A percentile compares a stretch with the other conserved stretches of the same genome.
Evolutionary conservation across 2,329 filamentous ascomycete genomes (phyloP).

Genomic region (Fusarium beomiforme): DNA sequence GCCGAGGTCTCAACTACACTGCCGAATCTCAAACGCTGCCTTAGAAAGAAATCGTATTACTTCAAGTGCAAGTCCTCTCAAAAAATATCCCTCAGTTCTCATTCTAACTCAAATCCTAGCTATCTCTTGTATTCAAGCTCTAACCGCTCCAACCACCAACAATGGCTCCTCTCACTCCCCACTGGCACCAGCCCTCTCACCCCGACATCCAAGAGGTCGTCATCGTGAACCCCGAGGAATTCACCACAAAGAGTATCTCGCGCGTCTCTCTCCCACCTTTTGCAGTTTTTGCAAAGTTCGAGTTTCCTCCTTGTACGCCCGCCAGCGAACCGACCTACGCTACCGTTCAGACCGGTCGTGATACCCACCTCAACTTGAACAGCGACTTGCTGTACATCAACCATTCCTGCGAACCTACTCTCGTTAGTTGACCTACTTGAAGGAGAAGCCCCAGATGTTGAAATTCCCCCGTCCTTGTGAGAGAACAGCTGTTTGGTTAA

Average conservation of each 20-base stretch:
- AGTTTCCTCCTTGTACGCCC: slow-evolving; percentile 70
- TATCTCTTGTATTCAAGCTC: not conserved
- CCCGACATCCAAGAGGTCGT: slow-evolving; percentile 65
- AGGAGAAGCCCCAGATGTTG: slow-evolving; percentile 18
- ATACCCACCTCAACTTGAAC: slow-evolving; percentile 70
- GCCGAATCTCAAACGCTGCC: not conserved
- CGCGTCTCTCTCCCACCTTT: slow-evolving; percentile 66
- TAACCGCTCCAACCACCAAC: slow-evolving; percentile 14
- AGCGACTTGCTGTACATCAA: slow-evolving; percentile 75
- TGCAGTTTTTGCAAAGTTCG: slow-evolving; percentile 72
- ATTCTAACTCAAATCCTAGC: not conserved
- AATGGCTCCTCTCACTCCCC: slow-evolving; percentile 67
- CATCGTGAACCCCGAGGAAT: slow-evolving; percentile 62
- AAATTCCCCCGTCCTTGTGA: not conserved
- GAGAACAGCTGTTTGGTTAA: slow-evolving; percentile 6
- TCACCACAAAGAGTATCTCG: slow-evolving; percentile 69
- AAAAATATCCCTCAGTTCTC: not conserved
- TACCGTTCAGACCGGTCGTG: slow-evolving; percentile 68
- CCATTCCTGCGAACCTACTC: slow-evolving; percentile 72
- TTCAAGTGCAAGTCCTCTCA: not conserved
- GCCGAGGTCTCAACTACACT: slow-evolving; percentile 19
- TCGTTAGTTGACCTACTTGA: slow-evolving; percentile 58
- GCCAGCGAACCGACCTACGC: slow-evolving; percentile 68
- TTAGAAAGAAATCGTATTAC: not conserved
- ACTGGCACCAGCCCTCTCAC: slow-evolving; percentile 71